These are phyloP conservation scores for Myriosclerotinia scirpicola DNA, from an alignment of 2,329 filamentous ascomycete species.

Conservation along the genomic window DNA sequence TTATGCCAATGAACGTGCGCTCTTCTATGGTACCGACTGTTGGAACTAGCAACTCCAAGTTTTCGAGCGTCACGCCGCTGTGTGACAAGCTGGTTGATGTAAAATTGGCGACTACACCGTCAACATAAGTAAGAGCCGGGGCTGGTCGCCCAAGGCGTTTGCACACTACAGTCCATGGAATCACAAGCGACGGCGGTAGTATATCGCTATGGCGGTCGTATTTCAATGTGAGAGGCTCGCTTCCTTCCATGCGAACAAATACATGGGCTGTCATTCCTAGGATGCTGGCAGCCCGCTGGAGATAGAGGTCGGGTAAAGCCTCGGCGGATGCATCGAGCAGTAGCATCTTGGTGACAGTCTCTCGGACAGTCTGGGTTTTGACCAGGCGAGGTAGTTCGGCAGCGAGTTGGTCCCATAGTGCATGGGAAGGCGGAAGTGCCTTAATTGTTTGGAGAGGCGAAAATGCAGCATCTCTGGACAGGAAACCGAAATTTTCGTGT, in stretches of 20 bases:
- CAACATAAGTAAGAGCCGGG: not conserved
- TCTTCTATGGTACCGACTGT: conserved; percentile 6
- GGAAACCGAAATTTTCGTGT: not conserved
- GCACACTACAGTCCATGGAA: conserved; percentile 3
- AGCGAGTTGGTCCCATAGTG: conserved; percentile 5
- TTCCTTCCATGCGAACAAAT: conserved; percentile 10
- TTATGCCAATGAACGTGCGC: not conserved
- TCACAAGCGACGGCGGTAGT: conserved; percentile 11
- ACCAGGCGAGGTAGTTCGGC: not conserved
- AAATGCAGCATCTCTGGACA: not conserved
- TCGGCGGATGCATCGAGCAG: conserved; percentile 8
- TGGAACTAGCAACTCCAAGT: conserved; percentile 7
- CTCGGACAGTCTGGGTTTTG: conserved; percentile 10
- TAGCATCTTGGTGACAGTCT: conserved; percentile 9
- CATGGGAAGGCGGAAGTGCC: conserved; percentile 9
- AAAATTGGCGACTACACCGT: not conserved
- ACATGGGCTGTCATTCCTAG: conserved; percentile 14
- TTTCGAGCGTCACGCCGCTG: conserved; percentile 2
- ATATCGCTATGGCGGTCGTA: conserved; percentile 11
- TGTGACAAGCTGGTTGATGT: conserved; percentile 4
- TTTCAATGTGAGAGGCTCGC: conserved; percentile 14
- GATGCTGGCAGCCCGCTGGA: conserved; percentile 9
- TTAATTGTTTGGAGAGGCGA: not conserved
- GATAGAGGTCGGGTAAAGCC: not conserved
- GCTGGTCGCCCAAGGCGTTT: conserved; percentile 7